phyloP scores from a whole-genome alignment of 1,284 basidiomycete genomes.

The Athelia sp. region DNA sequence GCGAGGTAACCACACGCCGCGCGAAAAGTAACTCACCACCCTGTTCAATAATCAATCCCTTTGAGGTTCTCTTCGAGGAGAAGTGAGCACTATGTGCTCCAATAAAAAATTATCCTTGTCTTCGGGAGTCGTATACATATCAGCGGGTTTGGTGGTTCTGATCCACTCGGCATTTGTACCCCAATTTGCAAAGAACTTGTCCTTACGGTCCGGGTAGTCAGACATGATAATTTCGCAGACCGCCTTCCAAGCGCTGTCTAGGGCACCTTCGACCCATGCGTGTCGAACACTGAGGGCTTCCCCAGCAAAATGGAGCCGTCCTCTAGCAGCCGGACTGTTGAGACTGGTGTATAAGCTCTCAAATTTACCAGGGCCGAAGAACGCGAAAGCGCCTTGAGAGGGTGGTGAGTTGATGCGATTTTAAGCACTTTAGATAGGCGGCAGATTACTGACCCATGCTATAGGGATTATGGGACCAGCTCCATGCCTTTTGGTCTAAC shows the following conservation, averaged over 20 bases:
- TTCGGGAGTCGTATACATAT: too few relatives aligned
- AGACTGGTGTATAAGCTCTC: background rate
- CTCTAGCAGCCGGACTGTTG: background rate
- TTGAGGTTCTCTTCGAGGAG: too few relatives aligned
- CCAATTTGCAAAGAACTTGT: too few relatives aligned
- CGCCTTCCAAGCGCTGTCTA: background rate
- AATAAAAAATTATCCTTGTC: too few relatives aligned
- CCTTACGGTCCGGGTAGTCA: too few relatives aligned
- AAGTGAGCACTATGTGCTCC: too few relatives aligned
- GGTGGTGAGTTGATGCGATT: background rate
- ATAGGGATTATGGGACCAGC: slow-evolving; percentile 19
- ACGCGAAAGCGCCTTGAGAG: background rate
- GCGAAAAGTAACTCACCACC: too few relatives aligned
- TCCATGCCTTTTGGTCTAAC: slow-evolving; percentile 17
- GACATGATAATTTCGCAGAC: too few relatives aligned
- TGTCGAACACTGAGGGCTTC: background rate
- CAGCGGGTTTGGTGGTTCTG: too few relatives aligned
- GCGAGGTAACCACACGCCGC: too few relatives aligned
- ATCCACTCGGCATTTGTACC: too few relatives aligned
- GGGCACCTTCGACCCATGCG: background rate
- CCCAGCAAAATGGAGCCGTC: background rate
- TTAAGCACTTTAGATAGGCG: background rate
- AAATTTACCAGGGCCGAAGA: background rate
- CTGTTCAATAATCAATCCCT: too few relatives aligned
- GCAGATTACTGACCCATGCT: slow-evolving; percentile 12